Evolutionary conservation across 2,329 filamentous ascomycete species (phyloP).

Genomic region (Colletotrichum acutatum): DNA sequence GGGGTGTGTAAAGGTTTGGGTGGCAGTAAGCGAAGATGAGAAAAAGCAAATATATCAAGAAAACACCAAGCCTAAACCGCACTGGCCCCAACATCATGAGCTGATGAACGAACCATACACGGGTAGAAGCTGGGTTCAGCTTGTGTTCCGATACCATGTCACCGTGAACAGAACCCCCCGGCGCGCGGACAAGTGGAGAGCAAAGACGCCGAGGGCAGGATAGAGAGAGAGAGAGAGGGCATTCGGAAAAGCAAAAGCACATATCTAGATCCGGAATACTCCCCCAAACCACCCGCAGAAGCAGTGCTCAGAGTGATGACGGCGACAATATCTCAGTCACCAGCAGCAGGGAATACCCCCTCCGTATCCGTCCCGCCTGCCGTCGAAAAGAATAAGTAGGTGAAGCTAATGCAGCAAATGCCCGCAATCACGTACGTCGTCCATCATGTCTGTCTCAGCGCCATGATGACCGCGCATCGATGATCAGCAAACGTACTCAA

Average conservation of each 20-base stretch:
- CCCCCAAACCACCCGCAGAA: background rate
- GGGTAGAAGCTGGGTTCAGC: background rate
- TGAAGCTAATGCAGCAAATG: constrained; percentile 1
- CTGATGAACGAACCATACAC: constrained; percentile 26
- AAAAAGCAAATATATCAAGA: constrained; percentile 26
- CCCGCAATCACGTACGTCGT: constrained; percentile 4
- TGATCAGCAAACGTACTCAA: constrained; percentile 3
- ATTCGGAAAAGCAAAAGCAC: background rate
- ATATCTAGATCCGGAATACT: background rate
- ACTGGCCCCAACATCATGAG: constrained; percentile 10
- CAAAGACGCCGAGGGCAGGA: background rate
- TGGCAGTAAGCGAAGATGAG: background rate
- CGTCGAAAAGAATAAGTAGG: background rate
- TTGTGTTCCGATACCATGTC: constrained; percentile 1
- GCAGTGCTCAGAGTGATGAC: background rate
- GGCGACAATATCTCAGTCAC: background rate
- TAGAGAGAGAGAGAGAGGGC: background rate
- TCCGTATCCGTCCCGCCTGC: background rate
- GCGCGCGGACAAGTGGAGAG: background rate
- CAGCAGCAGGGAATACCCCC: background rate
- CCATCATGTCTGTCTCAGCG: constrained; percentile 5
- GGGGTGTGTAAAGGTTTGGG: background rate
- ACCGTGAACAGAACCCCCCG: background rate
- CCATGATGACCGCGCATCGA: background rate
- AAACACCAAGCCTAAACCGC: constrained; percentile 14